A percentile compares a stretch with the other conserved stretches of the same genome.
These are phyloP conservation scores for Ambrosia artemisiifolia DNA, from an alignment of 129 eudicot genomes.

Conservation along the genomic window DNA sequence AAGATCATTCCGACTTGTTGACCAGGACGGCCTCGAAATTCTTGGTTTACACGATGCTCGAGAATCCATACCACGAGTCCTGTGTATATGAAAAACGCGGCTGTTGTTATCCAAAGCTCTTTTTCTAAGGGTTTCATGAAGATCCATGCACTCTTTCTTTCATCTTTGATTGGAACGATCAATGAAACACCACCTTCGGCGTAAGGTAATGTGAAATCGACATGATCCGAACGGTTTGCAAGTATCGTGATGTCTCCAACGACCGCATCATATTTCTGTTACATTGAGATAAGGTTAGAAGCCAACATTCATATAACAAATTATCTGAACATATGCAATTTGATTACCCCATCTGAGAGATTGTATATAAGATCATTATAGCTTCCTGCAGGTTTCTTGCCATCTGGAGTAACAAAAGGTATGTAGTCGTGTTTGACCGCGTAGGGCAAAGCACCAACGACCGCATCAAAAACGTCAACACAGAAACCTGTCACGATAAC, in stretches of 20 bases:
- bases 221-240: background rate
- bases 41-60: slow-evolving; percentile 14
- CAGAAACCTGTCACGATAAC: slow-evolving; percentile 9
- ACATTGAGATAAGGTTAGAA: background rate
- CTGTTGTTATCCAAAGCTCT: slow-evolving; percentile 11
- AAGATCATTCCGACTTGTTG: slow-evolving; percentile 10
- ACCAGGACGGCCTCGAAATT: background rate
- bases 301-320: background rate
- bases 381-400: slow-evolving; percentile 8
- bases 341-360: background rate
- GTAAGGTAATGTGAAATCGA: slow-evolving; percentile 10
- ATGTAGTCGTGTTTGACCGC: background rate
- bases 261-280: slow-evolving; percentile 11
- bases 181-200: background rate
- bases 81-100: slow-evolving; percentile 7
- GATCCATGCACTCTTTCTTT: slow-evolving; percentile 16
- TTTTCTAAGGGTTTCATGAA: slow-evolving; percentile 9
- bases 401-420: slow-evolving; percentile 14
- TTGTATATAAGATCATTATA: background rate
- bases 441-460: background rate
- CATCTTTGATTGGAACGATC: slow-evolving; percentile 2
- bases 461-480: background rate
- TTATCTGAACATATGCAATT: background rate
- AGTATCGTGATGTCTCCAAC: slow-evolving; percentile 8
- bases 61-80: slow-evolving; percentile 11